Percentiles rank a stretch among this genome's conserved stretches.
These are phyloP conservation scores for Stephanodiscus triporus DNA, from an alignment of 108 stramenopile species.

Conservation along the genomic window DNA sequence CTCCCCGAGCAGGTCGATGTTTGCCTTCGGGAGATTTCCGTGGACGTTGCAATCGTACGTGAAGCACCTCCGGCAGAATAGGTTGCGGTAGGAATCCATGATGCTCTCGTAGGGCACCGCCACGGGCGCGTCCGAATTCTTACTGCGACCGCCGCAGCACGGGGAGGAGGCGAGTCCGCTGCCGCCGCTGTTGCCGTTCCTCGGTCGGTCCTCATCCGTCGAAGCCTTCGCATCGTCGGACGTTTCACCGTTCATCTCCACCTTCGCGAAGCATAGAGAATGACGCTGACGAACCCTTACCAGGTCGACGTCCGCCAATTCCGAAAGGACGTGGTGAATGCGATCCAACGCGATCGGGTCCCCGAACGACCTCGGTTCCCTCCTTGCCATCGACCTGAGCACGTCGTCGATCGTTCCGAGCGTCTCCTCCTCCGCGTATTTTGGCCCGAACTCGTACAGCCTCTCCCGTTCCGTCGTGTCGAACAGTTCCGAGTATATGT, in stretches of 20 bases:
- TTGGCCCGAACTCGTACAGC: slow-evolving; percentile 46
- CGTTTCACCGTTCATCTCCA: not conserved
- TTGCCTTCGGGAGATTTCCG: slow-evolving; percentile 47
- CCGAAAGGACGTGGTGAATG: slow-evolving; percentile 14
- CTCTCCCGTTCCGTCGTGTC: slow-evolving; percentile 39
- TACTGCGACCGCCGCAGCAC: not conserved
- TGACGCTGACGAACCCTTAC: slow-evolving; percentile 32
- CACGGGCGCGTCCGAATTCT: not conserved
- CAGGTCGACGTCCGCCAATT: slow-evolving; percentile 21
- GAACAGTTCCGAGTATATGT: slow-evolving; percentile 52
- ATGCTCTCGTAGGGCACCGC: slow-evolving; percentile 43
- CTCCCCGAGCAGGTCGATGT: slow-evolving; percentile 47
- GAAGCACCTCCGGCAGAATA: slow-evolving; percentile 76
- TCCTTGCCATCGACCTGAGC: slow-evolving; percentile 22
- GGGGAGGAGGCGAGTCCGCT: not conserved
- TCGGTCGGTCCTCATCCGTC: not conserved
- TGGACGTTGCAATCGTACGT: slow-evolving; percentile 72
- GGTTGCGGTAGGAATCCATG: slow-evolving; percentile 57
- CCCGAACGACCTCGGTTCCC: slow-evolving; percentile 11
- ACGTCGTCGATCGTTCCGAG: slow-evolving; percentile 36
- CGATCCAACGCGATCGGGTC: not conserved
- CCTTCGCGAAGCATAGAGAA: slow-evolving; percentile 17
- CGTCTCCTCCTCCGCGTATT: slow-evolving; percentile 34
- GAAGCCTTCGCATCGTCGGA: not conserved
- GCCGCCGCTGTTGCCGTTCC: not conserved